Base-by-base conservation (phyloP, 2,329 filamentous ascomycete genomes). In the Seiridium unicorne region DNA sequence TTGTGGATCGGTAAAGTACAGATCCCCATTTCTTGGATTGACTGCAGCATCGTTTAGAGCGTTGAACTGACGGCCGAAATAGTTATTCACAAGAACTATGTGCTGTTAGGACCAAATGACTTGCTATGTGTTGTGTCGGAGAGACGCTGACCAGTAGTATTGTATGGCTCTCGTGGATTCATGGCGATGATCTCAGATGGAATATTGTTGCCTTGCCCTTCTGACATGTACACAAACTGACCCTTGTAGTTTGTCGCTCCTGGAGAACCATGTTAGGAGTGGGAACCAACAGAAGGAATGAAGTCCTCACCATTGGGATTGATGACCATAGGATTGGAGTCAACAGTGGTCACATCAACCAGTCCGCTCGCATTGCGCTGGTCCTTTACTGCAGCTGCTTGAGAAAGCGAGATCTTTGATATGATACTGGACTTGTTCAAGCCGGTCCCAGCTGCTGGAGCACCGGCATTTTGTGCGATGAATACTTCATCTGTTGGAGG, bases 1-100 rank as follows among this genome's bases (percentile, higher is more conserved):
- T 6, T 80, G 76, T 0, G 83, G 81, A 60, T 89, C 86, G 1
- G 85, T 89, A 65, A 89, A 88, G 75, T 86, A 89, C n/a, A 89
- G 73, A 34, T 84, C 79, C n/a, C 79, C 77, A 60, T 81, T 86
- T 10, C 71, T 68, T 36, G 84, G 77, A 63, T 87, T 79, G 59
- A 85, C 68, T 1, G 79, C 76, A 0, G 84, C 76, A 61, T 89
- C 86, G 63, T 88, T 88, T 8, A 87, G 71, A 0, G 84, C 86
- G 68, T 81, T 85, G 72, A 88, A 88, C 46, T 81, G 77, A 2
- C 84, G 79, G 18, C 85, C 84, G 55, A 84, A 84, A 68, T 77
- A 89, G 69, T 84, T 85, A 64, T 85, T 85, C 13, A 89, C 60
- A 10, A 89, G 72, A 0, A 80, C 78, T 77, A 4, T 18, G 18